Conservation (phyloP, 768 basidiomycete species). For the Infundibulicybe gibba region DNA sequence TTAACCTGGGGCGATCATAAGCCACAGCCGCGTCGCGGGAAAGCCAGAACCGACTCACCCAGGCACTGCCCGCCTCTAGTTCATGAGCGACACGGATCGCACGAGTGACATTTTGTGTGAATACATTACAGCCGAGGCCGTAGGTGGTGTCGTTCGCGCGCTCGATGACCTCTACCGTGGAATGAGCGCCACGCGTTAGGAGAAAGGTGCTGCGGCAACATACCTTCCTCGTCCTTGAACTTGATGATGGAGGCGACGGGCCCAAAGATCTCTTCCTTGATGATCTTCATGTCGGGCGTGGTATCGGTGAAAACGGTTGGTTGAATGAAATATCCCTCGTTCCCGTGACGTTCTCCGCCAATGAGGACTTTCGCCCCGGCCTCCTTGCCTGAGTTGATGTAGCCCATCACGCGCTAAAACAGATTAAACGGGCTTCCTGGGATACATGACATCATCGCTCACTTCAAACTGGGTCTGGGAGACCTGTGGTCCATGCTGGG, state of each 20-base stretch:
- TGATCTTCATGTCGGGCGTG: slow-evolving; percentile 63
- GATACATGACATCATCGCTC: slow-evolving; percentile 20
- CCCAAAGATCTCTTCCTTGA: slow-evolving; percentile 71
- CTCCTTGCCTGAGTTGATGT: slow-evolving; percentile 72
- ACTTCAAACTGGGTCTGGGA: slow-evolving; percentile 69
- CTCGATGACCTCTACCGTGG: slow-evolving; percentile 16
- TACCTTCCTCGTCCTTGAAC: slow-evolving; percentile 55
- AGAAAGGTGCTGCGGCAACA: neutral
- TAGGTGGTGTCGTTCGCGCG: slow-evolving; percentile 16
- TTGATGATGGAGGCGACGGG: slow-evolving; percentile 71
- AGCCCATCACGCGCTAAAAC: slow-evolving; percentile 61
- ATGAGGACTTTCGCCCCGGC: slow-evolving; percentile 61
- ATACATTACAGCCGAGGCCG: slow-evolving; percentile 15
- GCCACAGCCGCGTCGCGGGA: neutral
- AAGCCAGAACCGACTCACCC: slow-evolving; percentile 4
- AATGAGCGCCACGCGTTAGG: too few relatives aligned
- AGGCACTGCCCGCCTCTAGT: slow-evolving; percentile 17
- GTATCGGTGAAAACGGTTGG: slow-evolving; percentile 72
- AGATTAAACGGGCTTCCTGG: neutral
- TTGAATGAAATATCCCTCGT: slow-evolving; percentile 63
- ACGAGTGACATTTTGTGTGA: slow-evolving; percentile 15
- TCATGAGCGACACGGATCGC: slow-evolving; percentile 19
- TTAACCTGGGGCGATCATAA: slow-evolving; percentile 13
- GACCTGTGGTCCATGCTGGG: slow-evolving; percentile 71
- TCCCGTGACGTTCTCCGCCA: slow-evolving; percentile 59